These are phyloP conservation scores for Cyclospora cayetanensis DNA, from an alignment of 169 alveolate species.

Conservation along the genomic window DNA sequence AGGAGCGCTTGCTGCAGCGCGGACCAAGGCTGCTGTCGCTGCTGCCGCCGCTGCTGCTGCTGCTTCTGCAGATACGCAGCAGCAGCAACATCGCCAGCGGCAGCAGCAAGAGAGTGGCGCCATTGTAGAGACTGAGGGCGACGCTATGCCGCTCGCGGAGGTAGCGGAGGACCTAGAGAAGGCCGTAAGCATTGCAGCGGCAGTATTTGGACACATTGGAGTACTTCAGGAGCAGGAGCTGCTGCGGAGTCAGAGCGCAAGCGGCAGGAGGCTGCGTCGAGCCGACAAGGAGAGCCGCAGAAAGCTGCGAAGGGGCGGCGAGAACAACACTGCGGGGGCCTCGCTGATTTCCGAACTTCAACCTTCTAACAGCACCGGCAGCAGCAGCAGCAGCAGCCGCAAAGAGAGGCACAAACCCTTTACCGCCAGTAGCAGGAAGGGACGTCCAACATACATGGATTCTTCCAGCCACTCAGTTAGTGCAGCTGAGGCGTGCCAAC, in stretches of 20 bases:
- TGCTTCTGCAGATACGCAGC: background rate
- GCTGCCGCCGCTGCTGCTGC: background rate
- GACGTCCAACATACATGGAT: background rate
- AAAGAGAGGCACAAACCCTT: background rate
- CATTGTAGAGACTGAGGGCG: constrained; percentile 20
- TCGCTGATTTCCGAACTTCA: too few species aligned
- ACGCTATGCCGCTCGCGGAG: constrained; percentile 55
- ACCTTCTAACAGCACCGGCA: background rate
- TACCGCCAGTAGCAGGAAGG: background rate
- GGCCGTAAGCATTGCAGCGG: constrained; percentile 1
- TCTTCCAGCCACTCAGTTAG: constrained; percentile 12
- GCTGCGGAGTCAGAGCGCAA: background rate
- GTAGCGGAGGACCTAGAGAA: constrained; percentile 38
- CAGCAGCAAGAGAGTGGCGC: constrained; percentile 49
- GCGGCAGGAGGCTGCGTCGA: background rate
- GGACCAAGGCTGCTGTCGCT: constrained; percentile 44
- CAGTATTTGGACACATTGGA: constrained; percentile 27
- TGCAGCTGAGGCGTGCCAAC: constrained; percentile 53
- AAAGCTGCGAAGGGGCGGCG: too few species aligned
- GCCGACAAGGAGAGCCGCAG: background rate
- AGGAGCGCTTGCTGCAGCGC: constrained; percentile 41
- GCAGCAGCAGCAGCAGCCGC: constrained; percentile 9
- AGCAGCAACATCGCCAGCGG: constrained; percentile 6
- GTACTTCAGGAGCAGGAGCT: constrained; percentile 11
- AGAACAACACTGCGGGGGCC: too few species aligned